Base-by-base conservation (phyloP, 805 yeast genomes). In the Priceomyces carsonii region DNA sequence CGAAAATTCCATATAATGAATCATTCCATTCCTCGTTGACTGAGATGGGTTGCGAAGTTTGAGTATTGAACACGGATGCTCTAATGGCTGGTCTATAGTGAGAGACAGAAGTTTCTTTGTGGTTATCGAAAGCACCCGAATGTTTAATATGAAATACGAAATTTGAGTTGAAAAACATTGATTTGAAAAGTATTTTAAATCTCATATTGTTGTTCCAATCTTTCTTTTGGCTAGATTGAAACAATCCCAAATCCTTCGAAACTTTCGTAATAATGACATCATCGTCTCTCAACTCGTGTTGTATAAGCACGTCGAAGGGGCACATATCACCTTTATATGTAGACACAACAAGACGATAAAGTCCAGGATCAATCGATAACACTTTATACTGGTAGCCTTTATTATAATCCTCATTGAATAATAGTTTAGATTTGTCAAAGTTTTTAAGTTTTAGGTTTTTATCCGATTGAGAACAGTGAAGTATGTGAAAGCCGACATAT, bases 261-360 rank as follows among this genome's bases (percentile, higher is more conserved):
- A 56, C 47, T 18, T 46, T 48, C 0, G 43, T 29, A 3, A 55
- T 17, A 2, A 18, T 21, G 10, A 49, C 33, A 1, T 25, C 36
- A 1, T 25, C 36, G 23, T 16, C 15, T 1, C 24, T 18, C 5
- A 45, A 48, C 10, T 46, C 40, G 14, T 63, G 55, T 36, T 58
- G 59, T 4, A 66, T 23, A 1, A 54, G 18, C 1, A 78, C 35
- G 27, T 49, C 47, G 48, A 61, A 79, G 1, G 42, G 34, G 2
- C 52, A 57, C 1, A 46, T 40, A 3, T 53, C 52, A 1, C 63
- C 51, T 3, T 65, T 66, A 44, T 63, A 74, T 0, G 77, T 66
- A 1, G 84, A 78, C 2, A 67, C 50, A 1, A 80, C 57, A 0
- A 75, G 43, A 17, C 71, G 61, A 44, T 78, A 80, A 10, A 45